Conservation (phyloP, 2,329 filamentous ascomycete species). For the Penicillium sp. region DNA sequence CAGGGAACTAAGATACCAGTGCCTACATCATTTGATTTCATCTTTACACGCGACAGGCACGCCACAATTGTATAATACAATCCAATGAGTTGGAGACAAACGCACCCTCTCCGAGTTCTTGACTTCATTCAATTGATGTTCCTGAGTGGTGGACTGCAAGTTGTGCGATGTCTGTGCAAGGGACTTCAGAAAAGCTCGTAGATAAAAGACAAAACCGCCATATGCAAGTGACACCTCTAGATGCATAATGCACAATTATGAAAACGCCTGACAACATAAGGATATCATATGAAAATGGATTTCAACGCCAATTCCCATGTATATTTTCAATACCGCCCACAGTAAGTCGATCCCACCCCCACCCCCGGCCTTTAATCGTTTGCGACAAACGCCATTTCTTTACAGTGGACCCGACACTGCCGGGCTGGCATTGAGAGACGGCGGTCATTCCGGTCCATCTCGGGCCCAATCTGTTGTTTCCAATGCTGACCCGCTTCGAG, state of each 20-base stretch:
- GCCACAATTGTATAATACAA: conserved; percentile 7
- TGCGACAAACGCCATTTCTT: conserved; percentile 47
- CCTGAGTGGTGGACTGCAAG: neutral
- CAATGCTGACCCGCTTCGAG: conserved; percentile 46
- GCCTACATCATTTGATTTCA: conserved; percentile 10
- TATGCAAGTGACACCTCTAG: no score
- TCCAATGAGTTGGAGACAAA: neutral
- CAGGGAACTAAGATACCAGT: conserved; percentile 7
- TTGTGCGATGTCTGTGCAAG: neutral
- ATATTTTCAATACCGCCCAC: neutral
- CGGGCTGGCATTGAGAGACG: conserved; percentile 52
- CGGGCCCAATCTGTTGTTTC: conserved; percentile 52
- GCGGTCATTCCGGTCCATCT: conserved; percentile 52
- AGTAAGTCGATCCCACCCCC: neutral
- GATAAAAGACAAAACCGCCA: neutral
- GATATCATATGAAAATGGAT: neutral
- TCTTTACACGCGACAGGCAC: conserved; percentile 1
- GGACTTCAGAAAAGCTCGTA: neutral
- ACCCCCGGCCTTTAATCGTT: conserved; percentile 23
- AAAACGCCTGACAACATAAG: neutral
- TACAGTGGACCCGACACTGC: conserved; percentile 49
- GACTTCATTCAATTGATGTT: neutral
- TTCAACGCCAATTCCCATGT: neutral
- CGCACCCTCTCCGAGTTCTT: neutral
- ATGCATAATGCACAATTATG: no score